Conservation (phyloP, 257 asterid species). For the Rubia yunnanensis region DNA sequence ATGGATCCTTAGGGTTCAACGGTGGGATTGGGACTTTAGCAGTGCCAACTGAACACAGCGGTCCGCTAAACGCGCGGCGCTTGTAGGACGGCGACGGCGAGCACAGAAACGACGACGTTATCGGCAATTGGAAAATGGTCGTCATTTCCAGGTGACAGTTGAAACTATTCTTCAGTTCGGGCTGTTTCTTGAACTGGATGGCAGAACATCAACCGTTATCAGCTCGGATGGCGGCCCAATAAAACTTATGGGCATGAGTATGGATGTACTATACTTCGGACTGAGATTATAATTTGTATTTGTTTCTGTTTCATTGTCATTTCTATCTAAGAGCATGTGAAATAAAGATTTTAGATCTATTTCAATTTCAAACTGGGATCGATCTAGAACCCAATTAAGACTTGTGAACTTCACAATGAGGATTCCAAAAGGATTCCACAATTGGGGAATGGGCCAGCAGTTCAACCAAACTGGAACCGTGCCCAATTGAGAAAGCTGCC, state of each 20-base stretch:
- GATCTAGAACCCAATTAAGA: too few species aligned
- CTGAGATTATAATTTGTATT: too few species aligned
- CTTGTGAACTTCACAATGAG: too few species aligned
- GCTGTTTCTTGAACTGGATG: background rate
- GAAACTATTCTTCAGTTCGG: slow-evolving; percentile 1
- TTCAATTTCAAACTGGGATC: too few species aligned
- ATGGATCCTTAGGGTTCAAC: slow-evolving; percentile 74
- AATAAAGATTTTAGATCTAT: too few species aligned
- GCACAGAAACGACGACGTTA: slow-evolving; percentile 48
- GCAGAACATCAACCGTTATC: background rate
- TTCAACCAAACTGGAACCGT: too few species aligned
- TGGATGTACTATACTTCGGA: too few species aligned
- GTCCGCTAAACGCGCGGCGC: slow-evolving; percentile 31
- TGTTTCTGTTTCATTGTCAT: too few species aligned
- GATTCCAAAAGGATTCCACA: too few species aligned
- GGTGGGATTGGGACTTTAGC: slow-evolving; percentile 64
- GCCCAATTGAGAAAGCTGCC: too few species aligned
- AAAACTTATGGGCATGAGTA: background rate
- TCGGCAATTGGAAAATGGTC: slow-evolving; percentile 42
- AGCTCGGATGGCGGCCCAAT: slow-evolving; percentile 8
- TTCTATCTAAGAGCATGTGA: too few species aligned
- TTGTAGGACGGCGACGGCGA: slow-evolving; percentile 29
- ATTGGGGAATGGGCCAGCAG: too few species aligned
- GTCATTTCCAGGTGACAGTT: slow-evolving; percentile 33
- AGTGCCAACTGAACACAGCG: slow-evolving; percentile 11